Conservation (phyloP, 768 basidiomycete genomes). For the Agaricus subrufescens region DNA sequence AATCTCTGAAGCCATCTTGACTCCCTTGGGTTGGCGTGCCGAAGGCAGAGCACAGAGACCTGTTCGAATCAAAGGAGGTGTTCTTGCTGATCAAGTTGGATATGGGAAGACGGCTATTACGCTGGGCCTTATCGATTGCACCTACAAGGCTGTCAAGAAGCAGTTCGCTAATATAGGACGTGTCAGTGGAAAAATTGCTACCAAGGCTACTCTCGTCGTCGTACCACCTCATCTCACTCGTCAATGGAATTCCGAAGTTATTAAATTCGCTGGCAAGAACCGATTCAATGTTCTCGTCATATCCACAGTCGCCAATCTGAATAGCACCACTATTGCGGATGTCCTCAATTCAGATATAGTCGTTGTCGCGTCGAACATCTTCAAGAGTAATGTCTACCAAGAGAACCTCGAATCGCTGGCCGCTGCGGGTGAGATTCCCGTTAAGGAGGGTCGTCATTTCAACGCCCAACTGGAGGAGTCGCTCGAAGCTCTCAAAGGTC, state of each 20-base stretch:
- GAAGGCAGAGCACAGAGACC: constrained; percentile 84
- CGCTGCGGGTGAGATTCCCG: constrained; percentile 63
- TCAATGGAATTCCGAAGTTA: constrained; percentile 86
- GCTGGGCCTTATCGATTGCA: constrained; percentile 80
- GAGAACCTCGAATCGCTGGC: constrained; percentile 72
- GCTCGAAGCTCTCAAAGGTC: constrained; percentile 50
- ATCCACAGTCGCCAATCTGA: constrained; percentile 65
- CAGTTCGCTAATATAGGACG: constrained; percentile 50
- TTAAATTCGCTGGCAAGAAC: constrained; percentile 65
- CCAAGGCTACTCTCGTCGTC: constrained; percentile 76
- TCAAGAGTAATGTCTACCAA: constrained; percentile 72
- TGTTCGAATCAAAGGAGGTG: constrained; percentile 77
- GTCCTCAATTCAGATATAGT: constrained; percentile 82
- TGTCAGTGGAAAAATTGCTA: constrained; percentile 64
- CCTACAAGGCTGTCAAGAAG: constrained; percentile 46
- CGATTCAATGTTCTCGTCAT: constrained; percentile 64
- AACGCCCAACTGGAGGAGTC: constrained; percentile 71
- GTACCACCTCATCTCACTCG: constrained; percentile 88
- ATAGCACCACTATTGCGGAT: constrained; percentile 65
- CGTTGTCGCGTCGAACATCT: constrained; percentile 82
- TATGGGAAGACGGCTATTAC: constrained; percentile 98
- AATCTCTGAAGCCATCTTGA: constrained; percentile 84
- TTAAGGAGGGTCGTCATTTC: constrained; percentile 86
- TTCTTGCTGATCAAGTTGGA: constrained; percentile 93
- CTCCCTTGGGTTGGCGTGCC: constrained; percentile 89